Conservation (phyloP, 352 stramenopile genomes). For the Pythium coloratum region DNA sequence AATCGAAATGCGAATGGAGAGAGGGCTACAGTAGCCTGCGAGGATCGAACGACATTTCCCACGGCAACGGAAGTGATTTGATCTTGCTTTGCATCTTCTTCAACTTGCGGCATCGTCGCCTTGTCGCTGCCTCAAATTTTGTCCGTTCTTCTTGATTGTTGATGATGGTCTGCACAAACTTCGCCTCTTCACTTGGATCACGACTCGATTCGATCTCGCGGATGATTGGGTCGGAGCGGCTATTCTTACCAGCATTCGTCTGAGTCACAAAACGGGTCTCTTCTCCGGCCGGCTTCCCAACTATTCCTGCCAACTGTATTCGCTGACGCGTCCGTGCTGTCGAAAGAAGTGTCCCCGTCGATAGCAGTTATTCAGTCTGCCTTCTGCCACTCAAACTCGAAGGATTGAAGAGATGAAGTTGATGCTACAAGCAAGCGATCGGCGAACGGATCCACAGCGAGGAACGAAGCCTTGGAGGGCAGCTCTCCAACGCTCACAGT, state of each 20-base stretch:
- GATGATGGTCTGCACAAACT: not conserved
- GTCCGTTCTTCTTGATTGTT: not conserved
- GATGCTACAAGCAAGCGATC: conserved; percentile 38
- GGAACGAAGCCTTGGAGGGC: conserved; percentile 30
- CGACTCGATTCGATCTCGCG: too few relatives aligned
- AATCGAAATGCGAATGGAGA: not conserved
- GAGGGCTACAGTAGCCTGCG: not conserved
- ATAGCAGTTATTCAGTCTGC: not conserved
- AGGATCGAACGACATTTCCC: not conserved
- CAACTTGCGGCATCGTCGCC: not conserved
- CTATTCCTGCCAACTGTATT: too few relatives aligned
- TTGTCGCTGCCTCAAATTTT: not conserved
- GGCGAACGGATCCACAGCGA: conserved; percentile 38
- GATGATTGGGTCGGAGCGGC: not conserved
- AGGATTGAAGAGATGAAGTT: conserved; percentile 30
- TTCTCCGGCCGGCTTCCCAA: too few relatives aligned
- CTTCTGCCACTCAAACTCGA: conserved; percentile 18
- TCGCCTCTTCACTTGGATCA: not conserved
- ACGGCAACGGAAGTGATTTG: not conserved
- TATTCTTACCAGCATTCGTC: not conserved
- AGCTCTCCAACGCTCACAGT: conserved; percentile 40
- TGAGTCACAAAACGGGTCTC: not conserved
- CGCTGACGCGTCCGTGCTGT: too few relatives aligned
- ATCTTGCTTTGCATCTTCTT: not conserved
- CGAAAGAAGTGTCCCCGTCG: too few relatives aligned